Evolutionary conservation across 2,329 filamentous ascomycete species (phyloP).

Genomic region (Chrysoporthe deuterocubensis): DNA sequence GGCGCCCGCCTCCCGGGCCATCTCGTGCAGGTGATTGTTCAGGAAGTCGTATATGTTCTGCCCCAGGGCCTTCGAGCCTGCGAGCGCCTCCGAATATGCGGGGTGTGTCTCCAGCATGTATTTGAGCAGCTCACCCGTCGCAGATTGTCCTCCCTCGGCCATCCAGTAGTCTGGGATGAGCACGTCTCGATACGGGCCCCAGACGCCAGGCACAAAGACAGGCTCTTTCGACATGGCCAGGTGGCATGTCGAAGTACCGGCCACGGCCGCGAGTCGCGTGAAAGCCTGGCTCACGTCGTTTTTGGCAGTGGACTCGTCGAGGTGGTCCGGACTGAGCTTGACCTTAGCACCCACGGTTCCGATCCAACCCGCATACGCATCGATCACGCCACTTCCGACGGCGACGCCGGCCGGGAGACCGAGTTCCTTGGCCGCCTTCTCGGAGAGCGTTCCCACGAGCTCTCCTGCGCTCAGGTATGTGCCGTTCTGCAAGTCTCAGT

Average conservation of each 20-base stretch:
- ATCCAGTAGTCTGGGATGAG: constrained; percentile 93
- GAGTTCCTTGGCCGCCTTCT: constrained; percentile 80
- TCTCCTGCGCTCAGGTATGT: constrained; percentile 91
- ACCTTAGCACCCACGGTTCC: constrained; percentile 98
- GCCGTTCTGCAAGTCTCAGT: constrained; percentile 69
- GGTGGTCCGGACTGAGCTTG: constrained; percentile 68
- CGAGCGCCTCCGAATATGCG: constrained; percentile 79
- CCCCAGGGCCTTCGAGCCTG: constrained; percentile 79
- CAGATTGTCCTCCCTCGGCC: constrained; percentile 95
- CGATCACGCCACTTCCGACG: constrained; percentile 94
- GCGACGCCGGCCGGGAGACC: constrained; percentile 87
- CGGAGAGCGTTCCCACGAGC: constrained; percentile 81
- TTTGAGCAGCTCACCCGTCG: constrained; percentile 91
- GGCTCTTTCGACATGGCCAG: constrained; percentile 92
- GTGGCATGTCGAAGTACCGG: constrained; percentile 96
- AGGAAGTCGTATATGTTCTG: constrained; percentile 95
- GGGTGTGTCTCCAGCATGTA: constrained; percentile 96
- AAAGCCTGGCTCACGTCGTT: constrained; percentile 94
- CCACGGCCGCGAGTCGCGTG: constrained; percentile 88
- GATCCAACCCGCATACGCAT: constrained; percentile 98
- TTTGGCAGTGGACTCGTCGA: constrained; percentile 69
- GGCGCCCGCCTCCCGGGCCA: constrained; percentile 70
- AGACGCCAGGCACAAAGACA: constrained; percentile 93
- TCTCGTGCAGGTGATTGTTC: constrained; percentile 80
- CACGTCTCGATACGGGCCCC: constrained; percentile 96